Conservation (phyloP, 2,329 filamentous ascomycete genomes). For the Fusarium sp. region DNA sequence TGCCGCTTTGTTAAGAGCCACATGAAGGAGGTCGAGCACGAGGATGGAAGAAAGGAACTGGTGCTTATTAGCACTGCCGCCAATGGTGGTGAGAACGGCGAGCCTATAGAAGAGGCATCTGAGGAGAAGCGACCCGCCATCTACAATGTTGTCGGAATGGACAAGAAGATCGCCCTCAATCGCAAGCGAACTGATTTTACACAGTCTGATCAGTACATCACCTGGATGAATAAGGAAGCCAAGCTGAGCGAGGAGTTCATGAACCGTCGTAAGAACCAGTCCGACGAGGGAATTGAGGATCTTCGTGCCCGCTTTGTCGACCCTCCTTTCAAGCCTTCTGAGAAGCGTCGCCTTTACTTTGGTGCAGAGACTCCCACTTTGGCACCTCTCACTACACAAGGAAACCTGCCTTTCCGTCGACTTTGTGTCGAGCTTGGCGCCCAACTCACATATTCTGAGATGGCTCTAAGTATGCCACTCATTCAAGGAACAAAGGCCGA, state of each 20-base stretch:
- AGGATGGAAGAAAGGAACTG: conserved; percentile 86
- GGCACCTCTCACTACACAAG: conserved; percentile 96
- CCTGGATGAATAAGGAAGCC: conserved; percentile 79
- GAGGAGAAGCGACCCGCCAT: conserved; percentile 72
- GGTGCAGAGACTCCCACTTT: conserved; percentile 91
- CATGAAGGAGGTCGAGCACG: conserved; percentile 80
- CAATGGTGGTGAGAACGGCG: conserved; percentile 44
- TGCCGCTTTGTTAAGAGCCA: conserved; percentile 92
- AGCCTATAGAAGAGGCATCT: conserved; percentile 54
- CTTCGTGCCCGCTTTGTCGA: conserved; percentile 85
- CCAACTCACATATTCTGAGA: conserved; percentile 96
- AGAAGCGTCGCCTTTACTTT: conserved; percentile 95
- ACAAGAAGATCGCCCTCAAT: conserved; percentile 79
- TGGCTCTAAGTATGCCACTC: conserved; percentile 92
- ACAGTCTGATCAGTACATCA: conserved; percentile 79
- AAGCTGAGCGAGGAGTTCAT: conserved; percentile 54
- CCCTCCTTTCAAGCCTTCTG: conserved; percentile 87
- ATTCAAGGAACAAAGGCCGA: conserved; percentile 91
- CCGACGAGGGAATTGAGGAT: conserved; percentile 67
- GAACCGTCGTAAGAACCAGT: conserved; percentile 57
- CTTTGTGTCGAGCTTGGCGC: conserved; percentile 90
- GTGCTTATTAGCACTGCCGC: conserved; percentile 66
- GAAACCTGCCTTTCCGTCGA: conserved; percentile 92
- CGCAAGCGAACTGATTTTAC: conserved; percentile 77
- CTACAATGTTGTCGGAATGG: conserved; percentile 77